phyloP scores from a whole-genome alignment of 2,329 filamentous ascomycete species.

The Coniella vitis region DNA sequence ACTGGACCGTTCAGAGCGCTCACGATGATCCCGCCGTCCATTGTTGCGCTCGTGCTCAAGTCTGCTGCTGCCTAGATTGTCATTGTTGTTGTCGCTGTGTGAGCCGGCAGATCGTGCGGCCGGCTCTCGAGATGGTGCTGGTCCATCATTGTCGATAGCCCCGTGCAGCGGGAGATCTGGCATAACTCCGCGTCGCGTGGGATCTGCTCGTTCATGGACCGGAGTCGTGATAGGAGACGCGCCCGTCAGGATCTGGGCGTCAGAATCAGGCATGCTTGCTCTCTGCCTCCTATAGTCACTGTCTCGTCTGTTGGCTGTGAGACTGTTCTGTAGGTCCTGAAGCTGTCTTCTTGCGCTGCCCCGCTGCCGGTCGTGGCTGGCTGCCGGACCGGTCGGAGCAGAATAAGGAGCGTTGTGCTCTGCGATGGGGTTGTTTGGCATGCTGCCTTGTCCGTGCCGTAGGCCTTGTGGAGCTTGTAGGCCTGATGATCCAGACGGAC shows the following conservation, averaged over 20 bases:
- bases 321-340: constrained; percentile 41
- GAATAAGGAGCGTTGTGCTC: constrained; percentile 17
- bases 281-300: constrained; percentile 17
- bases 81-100: no score
- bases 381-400: constrained; percentile 27
- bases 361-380: constrained; percentile 30
- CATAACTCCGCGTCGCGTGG: constrained; percentile 30
- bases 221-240: constrained; percentile 45
- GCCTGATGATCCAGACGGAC: constrained; percentile 18
- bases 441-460: constrained; percentile 21
- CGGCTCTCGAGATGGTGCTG: constrained; percentile 19
- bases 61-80: constrained; percentile 21
- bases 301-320: constrained; percentile 27
- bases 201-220: constrained; percentile 41
- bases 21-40: constrained; percentile 34
- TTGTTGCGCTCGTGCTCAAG: constrained; percentile 34
- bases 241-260: constrained; percentile 50
- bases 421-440: constrained; percentile 24
- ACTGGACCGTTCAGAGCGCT: constrained; percentile 34
- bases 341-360: constrained; percentile 44
- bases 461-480: background rate
- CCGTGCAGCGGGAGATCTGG: constrained; percentile 21
- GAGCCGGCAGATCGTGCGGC: constrained; percentile 19
- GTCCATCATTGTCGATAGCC: constrained; percentile 22
- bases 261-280: constrained; percentile 43